phyloP scores from a whole-genome alignment of 352 stramenopile genomes.

The Phytophthora hibernalis region DNA sequence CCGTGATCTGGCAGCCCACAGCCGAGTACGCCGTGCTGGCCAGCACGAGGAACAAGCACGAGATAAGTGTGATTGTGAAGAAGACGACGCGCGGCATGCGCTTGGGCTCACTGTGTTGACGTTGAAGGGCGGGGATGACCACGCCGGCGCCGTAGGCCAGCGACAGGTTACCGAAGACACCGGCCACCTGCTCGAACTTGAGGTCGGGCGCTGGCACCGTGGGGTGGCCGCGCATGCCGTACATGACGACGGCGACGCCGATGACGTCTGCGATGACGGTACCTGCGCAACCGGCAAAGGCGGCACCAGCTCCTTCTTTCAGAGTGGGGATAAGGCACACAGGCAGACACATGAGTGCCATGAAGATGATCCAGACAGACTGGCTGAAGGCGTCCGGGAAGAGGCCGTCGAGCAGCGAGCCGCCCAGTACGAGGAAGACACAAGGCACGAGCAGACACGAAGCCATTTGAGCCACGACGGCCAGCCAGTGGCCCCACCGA shows the following conservation, averaged over 20 bases:
- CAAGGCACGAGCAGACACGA: constrained; percentile 59
- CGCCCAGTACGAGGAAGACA: constrained; percentile 29
- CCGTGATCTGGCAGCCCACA: constrained; percentile 49
- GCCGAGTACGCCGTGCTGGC: constrained; percentile 42
- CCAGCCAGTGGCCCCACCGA: constrained; percentile 53
- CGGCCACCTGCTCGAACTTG: constrained; percentile 24
- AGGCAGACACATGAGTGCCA: constrained; percentile 53
- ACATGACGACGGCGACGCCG: constrained; percentile 24
- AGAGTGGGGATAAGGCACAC: constrained; percentile 63
- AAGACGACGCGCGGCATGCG: constrained; percentile 49
- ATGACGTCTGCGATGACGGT: constrained; percentile 40
- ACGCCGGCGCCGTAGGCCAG: constrained; percentile 29
- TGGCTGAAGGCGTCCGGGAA: constrained; percentile 31
- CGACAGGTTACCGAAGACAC: constrained; percentile 32
- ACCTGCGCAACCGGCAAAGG: constrained; percentile 55
- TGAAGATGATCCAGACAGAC: constrained; percentile 63
- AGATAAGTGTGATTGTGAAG: constrained; percentile 46
- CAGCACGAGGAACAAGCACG: constrained; percentile 44
- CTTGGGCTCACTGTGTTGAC: constrained; percentile 27
- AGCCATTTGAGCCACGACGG: constrained; percentile 52
- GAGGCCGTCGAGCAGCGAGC: constrained; percentile 12
- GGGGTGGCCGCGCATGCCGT: constrained; percentile 32
- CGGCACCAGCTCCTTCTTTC: constrained; percentile 54
- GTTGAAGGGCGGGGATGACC: constrained; percentile 26
- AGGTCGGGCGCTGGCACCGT: constrained; percentile 26